These are phyloP conservation scores for Chloropicon primus DNA, from an alignment of 139 green algal species.

Conservation along the genomic window DNA sequence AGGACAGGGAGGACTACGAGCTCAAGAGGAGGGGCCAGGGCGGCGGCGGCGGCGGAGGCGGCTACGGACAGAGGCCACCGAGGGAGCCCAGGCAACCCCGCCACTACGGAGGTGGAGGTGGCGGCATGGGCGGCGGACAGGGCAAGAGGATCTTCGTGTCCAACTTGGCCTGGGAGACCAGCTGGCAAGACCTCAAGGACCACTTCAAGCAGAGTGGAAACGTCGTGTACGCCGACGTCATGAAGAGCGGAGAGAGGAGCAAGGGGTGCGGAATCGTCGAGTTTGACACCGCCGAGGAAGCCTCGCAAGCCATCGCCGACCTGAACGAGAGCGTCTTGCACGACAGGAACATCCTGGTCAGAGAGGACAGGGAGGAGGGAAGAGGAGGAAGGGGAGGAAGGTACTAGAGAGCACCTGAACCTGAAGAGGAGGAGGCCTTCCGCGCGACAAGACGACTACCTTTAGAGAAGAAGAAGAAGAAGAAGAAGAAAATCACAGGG, in stretches of 20 bases:
- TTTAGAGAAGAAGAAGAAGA: no score
- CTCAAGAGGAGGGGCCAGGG: not conserved
- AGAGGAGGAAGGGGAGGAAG: not conserved
- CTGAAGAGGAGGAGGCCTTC: no score
- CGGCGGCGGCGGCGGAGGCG: constrained; percentile 11
- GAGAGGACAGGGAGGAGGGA: constrained; percentile 50
- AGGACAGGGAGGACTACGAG: constrained; percentile 82
- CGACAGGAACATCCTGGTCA: constrained; percentile 62
- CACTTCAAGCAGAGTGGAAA: constrained; percentile 49
- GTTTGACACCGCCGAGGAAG: constrained; percentile 56
- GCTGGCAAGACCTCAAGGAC: constrained; percentile 57
- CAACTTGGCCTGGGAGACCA: constrained; percentile 59
- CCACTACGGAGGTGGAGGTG: constrained; percentile 6
- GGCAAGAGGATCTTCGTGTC: constrained; percentile 53
- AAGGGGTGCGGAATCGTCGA: constrained; percentile 77
- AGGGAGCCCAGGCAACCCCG: not conserved
- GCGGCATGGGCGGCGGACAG: not conserved
- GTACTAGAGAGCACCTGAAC: no score
- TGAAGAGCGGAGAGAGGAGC: constrained; percentile 56
- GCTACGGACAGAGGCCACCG: not conserved
- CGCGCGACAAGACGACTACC: no score
- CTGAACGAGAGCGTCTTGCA: constrained; percentile 64
- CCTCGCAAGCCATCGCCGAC: constrained; percentile 49
- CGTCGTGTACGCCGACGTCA: constrained; percentile 57
- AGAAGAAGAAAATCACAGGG: no score